phyloP scores from a whole-genome alignment of 2,329 filamentous ascomycete species.

The Dactylellina cionopaga region DNA sequence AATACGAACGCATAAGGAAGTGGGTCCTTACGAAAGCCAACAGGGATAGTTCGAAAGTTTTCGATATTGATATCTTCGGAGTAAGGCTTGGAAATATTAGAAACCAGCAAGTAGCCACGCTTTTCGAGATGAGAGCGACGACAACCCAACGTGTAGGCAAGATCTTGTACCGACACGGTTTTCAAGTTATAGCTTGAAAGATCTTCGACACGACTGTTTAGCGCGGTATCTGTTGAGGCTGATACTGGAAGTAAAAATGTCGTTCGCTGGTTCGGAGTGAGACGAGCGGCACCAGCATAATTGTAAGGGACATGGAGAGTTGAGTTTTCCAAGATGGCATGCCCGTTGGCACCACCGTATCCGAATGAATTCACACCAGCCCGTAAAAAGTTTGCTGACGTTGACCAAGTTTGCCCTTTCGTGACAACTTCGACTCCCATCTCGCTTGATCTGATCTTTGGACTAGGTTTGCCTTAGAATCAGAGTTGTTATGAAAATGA shows the following conservation, averaged over 20 bases:
- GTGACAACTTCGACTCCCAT: constrained; percentile 18
- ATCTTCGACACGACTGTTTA: neutral
- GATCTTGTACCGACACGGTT: neutral
- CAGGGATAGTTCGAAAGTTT: neutral
- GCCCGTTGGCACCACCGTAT: constrained; percentile 55
- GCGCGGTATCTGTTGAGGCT: constrained; percentile 1
- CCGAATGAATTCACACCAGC: constrained; percentile 58
- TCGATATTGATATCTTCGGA: neutral
- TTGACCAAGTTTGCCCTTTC: constrained; percentile 17
- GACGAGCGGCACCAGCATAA: constrained; percentile 3
- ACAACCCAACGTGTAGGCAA: constrained; percentile 12
- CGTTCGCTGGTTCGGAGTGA: neutral
- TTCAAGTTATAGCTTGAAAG: constrained; percentile 2
- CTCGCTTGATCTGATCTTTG: constrained; percentile 4
- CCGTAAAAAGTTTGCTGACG: neutral
- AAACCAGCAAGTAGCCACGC: constrained; percentile 23
- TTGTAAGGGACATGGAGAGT: neutral
- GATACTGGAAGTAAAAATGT: constrained; percentile 21
- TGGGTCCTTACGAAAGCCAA: neutral
- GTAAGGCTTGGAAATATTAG: neutral
- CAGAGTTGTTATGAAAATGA: too few relatives aligned
- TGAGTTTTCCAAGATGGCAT: constrained; percentile 28
- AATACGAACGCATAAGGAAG: constrained; percentile 58
- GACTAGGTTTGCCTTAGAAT: too few relatives aligned
- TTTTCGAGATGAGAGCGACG: constrained; percentile 18